Conservation (phyloP, 768 basidiomycete genomes). For the Leccinum variicolor region DNA sequence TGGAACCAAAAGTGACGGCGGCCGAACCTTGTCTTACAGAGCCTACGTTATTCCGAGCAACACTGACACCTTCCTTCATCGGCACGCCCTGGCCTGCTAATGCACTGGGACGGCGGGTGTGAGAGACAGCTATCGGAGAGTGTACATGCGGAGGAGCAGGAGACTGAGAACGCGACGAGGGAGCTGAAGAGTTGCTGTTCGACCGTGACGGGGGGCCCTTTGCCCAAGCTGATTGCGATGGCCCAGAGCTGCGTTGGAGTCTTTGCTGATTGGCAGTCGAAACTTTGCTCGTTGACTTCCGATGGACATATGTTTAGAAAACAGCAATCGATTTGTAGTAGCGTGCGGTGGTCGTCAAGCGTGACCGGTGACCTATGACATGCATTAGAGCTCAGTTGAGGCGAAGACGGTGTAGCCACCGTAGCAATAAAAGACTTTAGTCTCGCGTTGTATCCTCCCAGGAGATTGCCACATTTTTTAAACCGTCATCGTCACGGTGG, state of each 20-base stretch:
- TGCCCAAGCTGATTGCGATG: conserved; percentile 87
- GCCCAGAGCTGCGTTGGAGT: conserved; percentile 60
- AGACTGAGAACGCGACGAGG: conserved; percentile 75
- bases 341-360: conserved; percentile 73
- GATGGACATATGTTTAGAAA: conserved; percentile 44
- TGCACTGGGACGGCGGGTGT: conserved; percentile 77
- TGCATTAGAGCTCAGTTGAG: no score
- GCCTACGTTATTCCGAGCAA: conserved; percentile 60
- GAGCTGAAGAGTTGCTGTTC: conserved; percentile 42
- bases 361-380: conserved; percentile 45
- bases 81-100: conserved; percentile 62
- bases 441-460: no score
- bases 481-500: no score
- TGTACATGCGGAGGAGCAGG: conserved; percentile 55
- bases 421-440: no score
- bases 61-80: conserved; percentile 76
- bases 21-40: conserved; percentile 67
- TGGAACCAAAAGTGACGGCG: conserved; percentile 84
- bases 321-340: conserved; percentile 46
- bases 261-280: conserved; percentile 72
- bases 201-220: conserved; percentile 85
- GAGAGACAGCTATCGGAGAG: conserved; percentile 48
- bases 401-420: no score
- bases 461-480: no score
- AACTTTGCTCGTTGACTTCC: conserved; percentile 87